Evolutionary conservation across 2,329 filamentous ascomycete genomes (phyloP), one percentile per base, ranked within the genome.

Genomic region (Colletotrichum sp.): DNA sequence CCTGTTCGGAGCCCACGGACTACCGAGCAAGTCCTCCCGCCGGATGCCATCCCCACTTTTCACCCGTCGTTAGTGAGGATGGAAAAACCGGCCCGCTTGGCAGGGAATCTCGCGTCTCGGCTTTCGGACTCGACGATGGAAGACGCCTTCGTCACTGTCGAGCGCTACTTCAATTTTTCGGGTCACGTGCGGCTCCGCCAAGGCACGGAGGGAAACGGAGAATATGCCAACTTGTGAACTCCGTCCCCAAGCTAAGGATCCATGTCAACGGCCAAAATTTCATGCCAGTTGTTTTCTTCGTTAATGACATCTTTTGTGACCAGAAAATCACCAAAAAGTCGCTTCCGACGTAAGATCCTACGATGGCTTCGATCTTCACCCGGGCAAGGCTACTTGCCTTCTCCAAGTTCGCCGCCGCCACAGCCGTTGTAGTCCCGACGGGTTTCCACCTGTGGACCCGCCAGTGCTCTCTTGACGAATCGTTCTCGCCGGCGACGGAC

Each of bases 401-500:
- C 15, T 71, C 71, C 71, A 66, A 71, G 30, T 9, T 64, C n/a
- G 39, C 26, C 6, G 66, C 63, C 13, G 71, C 60, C 52, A 55
- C 71, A 8, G 52, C 71, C 18, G 30, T 71, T 13, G 32, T 18
- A 5, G 62, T 55, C 7, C 59, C 71, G 3, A 32, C 34, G 13
- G 67, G 66, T 78, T 80, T 77, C 15, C 24, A 71, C n/a, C 32
- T 66, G 21, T 78, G 75, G 77, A 77, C 75, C 24, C 66, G 71
- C 13, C 66, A 65, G 3, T 75, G 75, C 64, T 39, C 5, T 6
- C 77, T 78, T n/a, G 72, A 75, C 6, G 71, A 72, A 2, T 52
- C 64, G 3, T 78, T 77, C 49, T 62, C 69, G 5, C 69, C 72
- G 18, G 44, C 55, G 5, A 65, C 55, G 16, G 60, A 69, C 4